Evolutionary conservation across 495 filamentous ascomycete species (phyloP), one percentile per base, ranked within the genome.

Genomic region (Podospora pseudoanserina): DNA sequence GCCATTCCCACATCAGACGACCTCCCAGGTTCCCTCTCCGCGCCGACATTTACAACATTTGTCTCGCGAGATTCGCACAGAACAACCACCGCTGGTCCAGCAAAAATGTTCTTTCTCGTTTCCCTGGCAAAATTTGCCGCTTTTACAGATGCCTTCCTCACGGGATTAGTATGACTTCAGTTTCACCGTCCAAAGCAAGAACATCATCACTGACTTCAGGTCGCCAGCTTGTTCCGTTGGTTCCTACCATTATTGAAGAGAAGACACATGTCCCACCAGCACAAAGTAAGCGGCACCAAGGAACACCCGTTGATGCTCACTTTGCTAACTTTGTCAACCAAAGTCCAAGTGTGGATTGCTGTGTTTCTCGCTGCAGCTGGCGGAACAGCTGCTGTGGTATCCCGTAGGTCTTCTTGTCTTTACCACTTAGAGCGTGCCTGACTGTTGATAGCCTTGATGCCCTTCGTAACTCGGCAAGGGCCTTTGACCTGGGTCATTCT

Each of bases 361-460:
- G 67, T 77, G 18, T 68, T 76, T 27, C 60, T 77, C 28, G 64
- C 74, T 15, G 68, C 74, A 5, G 72, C 76, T 66, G 75, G 74
- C 20, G 75, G 74, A 19, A 72, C 74, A 11, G 70, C 72, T 27
- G 74, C 72, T 0, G 74, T 69, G 2, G 63, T 71, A 26, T 76
- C 74, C 54, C 74, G 75, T 77, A 60, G 65, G 75, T 70, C 5
- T 15, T 54, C 28, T 23, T 63, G 6, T n/a, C 20, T 34, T 18
- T 3, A n/a, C 5, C 16, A 6, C 20, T 34, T 0, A 7, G 34
- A 13, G 16, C 66, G 67, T 28, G 62, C 65, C 26, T 39, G 39
- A 19, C 4, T 2, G 28, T n/a, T 26, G 11, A 59, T 55, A 76
- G 75, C 75, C 4, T 64, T 73, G 30, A 65, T 77, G 44, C 71